Percentiles rank a stretch among this genome's conserved stretches.
Conservation (phyloP, 2,329 filamentous ascomycete genomes). For the Pseudogymnoascus sp. region DNA sequence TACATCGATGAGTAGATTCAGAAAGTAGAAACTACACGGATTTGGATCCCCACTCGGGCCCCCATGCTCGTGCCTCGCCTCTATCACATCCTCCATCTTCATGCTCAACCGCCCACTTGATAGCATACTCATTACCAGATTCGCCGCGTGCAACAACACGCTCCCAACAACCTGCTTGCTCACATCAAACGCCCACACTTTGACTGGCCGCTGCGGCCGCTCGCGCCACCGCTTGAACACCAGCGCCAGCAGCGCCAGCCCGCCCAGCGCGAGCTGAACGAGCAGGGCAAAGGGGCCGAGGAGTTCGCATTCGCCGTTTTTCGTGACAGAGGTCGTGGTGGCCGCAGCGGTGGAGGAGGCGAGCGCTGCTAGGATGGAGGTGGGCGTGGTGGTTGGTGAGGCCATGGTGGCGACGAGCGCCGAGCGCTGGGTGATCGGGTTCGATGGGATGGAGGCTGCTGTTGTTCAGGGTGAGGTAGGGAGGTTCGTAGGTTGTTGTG, state of each 20-base stretch:
- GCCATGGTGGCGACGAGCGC: constrained; percentile 13
- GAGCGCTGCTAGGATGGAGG: constrained; percentile 22
- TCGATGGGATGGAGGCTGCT: background rate
- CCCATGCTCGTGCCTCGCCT: constrained; percentile 31
- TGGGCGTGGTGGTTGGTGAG: constrained; percentile 20
- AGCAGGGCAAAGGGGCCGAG: constrained; percentile 86
- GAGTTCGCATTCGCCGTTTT: constrained; percentile 71
- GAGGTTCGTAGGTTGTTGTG: background rate
- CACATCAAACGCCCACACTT: constrained; percentile 96
- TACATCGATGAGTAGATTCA: constrained; percentile 93
- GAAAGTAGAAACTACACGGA: constrained; percentile 90
- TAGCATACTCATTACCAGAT: constrained; percentile 93
- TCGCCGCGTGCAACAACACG: constrained; percentile 81
- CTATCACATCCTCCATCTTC: constrained; percentile 39
- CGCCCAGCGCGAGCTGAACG: constrained; percentile 80
- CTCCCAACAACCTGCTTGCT: constrained; percentile 97
- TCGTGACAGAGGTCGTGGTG: constrained; percentile 24
- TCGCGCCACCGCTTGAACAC: constrained; percentile 93
- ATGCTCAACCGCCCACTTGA: constrained; percentile 77
- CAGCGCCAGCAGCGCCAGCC: constrained; percentile 72
- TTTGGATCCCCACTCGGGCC: constrained; percentile 66
- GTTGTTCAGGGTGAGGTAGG: background rate
- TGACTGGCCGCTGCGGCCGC: constrained; percentile 80
- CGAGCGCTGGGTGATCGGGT: background rate
- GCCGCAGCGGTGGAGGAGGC: constrained; percentile 27